Percentiles rank a stretch among this genome's conserved stretches.
These are phyloP conservation scores for Alternaria ventricosa DNA, from an alignment of 2,329 filamentous ascomycete genomes.

Conservation along the genomic window DNA sequence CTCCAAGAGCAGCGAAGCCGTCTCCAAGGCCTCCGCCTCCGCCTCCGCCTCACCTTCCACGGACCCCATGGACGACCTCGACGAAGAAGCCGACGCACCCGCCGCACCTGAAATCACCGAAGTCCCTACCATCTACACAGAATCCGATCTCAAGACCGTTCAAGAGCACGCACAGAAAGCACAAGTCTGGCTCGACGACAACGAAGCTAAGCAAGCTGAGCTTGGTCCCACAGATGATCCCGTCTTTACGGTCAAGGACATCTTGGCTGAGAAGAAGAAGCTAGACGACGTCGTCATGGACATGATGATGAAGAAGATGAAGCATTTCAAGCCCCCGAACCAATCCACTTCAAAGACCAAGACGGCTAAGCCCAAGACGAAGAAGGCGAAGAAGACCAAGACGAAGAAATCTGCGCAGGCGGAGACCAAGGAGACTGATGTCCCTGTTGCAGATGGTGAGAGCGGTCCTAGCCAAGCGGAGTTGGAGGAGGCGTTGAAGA, in stretches of 20 bases:
- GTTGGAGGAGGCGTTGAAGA: slow-evolving; percentile 37
- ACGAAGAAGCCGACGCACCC: slow-evolving; percentile 72
- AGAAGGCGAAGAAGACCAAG: slow-evolving; percentile 18
- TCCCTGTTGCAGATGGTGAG: slow-evolving; percentile 22
- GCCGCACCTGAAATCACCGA: slow-evolving; percentile 36
- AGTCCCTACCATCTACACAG: slow-evolving; percentile 66
- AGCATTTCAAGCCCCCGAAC: slow-evolving; percentile 52
- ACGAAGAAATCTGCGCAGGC: slow-evolving; percentile 30
- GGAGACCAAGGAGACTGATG: slow-evolving; percentile 33
- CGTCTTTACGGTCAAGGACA: slow-evolving; percentile 73
- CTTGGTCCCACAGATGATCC: slow-evolving; percentile 70
- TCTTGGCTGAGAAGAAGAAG: slow-evolving; percentile 68
- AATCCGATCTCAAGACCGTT: slow-evolving; percentile 73
- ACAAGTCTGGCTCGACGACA: slow-evolving; percentile 76
- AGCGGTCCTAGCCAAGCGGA: slow-evolving; percentile 39
- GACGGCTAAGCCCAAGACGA: slow-evolving; percentile 32
- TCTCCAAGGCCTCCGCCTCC: slow-evolving; percentile 52
- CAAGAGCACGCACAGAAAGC: slow-evolving; percentile 68
- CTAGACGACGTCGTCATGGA: slow-evolving; percentile 74
- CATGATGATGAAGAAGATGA: slow-evolving; percentile 67
- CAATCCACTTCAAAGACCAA: slow-evolving; percentile 26
- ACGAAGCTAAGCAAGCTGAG: slow-evolving; percentile 64
- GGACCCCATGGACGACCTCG: slow-evolving; percentile 71
- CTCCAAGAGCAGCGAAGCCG: slow-evolving; percentile 45
- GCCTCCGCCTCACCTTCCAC: slow-evolving; percentile 55